These are phyloP conservation scores for Phaeosphaeriaceae sp. DNA, from an alignment of 2,329 filamentous ascomycete species.

Conservation along the genomic window DNA sequence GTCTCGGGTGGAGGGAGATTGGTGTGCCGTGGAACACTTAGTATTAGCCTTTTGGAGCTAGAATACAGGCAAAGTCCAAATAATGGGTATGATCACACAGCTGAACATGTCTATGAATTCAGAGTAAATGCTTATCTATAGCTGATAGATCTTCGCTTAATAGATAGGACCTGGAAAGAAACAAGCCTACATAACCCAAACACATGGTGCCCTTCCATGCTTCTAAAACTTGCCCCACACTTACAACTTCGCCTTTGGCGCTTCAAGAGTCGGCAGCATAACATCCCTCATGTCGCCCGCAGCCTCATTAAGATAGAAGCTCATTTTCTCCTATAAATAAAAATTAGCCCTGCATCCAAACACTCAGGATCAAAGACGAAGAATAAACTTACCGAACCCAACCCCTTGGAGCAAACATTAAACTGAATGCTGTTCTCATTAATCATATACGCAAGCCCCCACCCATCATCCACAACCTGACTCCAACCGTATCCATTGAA, in stretches of 20 bases:
- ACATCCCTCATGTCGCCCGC: constrained; percentile 88
- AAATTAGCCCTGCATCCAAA: constrained; percentile 19
- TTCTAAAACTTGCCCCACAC: background rate
- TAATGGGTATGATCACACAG: too few species aligned
- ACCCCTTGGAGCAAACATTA: constrained; percentile 93
- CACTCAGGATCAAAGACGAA: background rate
- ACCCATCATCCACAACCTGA: constrained; percentile 94
- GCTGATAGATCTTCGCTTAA: too few species aligned
- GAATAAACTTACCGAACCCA: constrained; percentile 67
- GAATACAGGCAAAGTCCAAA: too few species aligned
- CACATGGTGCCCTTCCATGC: background rate
- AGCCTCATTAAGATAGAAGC: constrained; percentile 93
- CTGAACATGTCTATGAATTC: too few species aligned
- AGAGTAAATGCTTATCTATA: too few species aligned
- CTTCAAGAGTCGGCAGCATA: constrained; percentile 78
- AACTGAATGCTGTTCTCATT: constrained; percentile 99
- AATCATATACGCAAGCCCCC: constrained; percentile 99
- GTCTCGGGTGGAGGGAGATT: background rate
- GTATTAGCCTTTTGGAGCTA: too few species aligned
- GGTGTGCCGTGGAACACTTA: too few species aligned
- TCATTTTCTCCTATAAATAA: constrained; percentile 73
- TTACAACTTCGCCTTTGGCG: constrained; percentile 87
- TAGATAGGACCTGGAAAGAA: too few species aligned
- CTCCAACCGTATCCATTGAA: constrained; percentile 99
- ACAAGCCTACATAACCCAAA: background rate